Conservation (phyloP, 2,329 filamentous ascomycete species). For the Colletotrichum sansevieriae region DNA sequence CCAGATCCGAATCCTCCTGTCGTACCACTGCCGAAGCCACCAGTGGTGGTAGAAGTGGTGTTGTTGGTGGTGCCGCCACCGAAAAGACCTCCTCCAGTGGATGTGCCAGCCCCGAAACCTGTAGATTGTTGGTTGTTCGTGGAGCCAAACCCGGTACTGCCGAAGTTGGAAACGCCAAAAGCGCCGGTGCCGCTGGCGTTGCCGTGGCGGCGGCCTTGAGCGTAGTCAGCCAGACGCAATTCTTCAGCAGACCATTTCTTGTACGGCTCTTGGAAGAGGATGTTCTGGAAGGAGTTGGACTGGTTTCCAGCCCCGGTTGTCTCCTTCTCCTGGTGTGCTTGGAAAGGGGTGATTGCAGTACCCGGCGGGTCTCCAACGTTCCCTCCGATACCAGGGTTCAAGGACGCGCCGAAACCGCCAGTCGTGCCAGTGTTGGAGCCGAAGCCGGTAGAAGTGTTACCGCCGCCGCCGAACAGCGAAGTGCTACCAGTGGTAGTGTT, state of each 20-base stretch:
- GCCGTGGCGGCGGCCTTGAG: constrained; percentile 85
- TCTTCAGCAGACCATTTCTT: constrained; percentile 93
- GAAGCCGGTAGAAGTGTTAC: constrained; percentile 52
- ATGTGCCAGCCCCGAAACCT: constrained; percentile 57
- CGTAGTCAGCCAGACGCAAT: constrained; percentile 86
- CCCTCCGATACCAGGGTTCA: constrained; percentile 65
- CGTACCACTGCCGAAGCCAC: constrained; percentile 44
- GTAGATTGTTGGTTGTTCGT: constrained; percentile 53
- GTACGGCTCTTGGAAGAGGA: constrained; percentile 83
- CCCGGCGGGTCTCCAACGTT: constrained; percentile 73
- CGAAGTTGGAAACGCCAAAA: constrained; percentile 76
- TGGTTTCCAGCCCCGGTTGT: constrained; percentile 64
- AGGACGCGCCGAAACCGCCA: constrained; percentile 57
- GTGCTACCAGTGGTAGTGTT: constrained; percentile 56
- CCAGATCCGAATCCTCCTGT: constrained; percentile 55
- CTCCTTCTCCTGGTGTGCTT: constrained; percentile 81
- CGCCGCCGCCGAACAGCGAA: constrained; percentile 64
- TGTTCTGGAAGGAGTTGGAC: constrained; percentile 79
- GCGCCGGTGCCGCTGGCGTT: constrained; percentile 87
- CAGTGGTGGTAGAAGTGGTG: constrained; percentile 30
- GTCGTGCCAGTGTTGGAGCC: constrained; percentile 53
- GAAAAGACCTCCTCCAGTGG: constrained; percentile 55
- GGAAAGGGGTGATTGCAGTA: constrained; percentile 78
- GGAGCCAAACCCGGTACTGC: constrained; percentile 61
- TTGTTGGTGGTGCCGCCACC: constrained; percentile 46